phyloP scores from a whole-genome alignment of 2,329 filamentous ascomycete genomes.

The Fusarium sp. region DNA sequence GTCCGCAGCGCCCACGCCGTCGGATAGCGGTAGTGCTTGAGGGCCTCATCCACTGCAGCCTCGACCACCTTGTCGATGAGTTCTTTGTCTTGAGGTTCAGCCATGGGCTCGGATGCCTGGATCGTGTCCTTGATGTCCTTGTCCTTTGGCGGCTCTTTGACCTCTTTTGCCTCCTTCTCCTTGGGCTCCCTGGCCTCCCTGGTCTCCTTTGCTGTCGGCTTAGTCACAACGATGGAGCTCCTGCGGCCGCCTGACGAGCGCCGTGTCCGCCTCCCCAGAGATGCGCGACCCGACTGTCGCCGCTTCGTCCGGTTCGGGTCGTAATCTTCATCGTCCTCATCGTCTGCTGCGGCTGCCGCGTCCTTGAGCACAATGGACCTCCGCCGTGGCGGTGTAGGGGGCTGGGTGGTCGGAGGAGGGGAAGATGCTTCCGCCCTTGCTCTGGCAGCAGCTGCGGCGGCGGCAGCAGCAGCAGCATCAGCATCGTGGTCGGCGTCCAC shows the following conservation, averaged over 20 bases:
- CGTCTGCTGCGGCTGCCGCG: slow-evolving; percentile 47
- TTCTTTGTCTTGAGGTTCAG: slow-evolving; percentile 54
- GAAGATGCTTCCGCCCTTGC: slow-evolving; percentile 37
- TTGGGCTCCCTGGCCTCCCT: slow-evolving; percentile 22
- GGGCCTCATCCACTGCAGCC: slow-evolving; percentile 68
- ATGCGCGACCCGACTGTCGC: slow-evolving; percentile 50
- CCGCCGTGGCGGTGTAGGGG: slow-evolving; percentile 44
- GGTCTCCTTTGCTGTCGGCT: slow-evolving; percentile 30
- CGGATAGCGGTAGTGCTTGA: slow-evolving; percentile 68
- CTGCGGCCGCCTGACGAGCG: slow-evolving; percentile 40
- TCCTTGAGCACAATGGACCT: slow-evolving; percentile 42
- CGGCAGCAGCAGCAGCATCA: slow-evolving; percentile 35
- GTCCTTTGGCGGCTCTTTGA: slow-evolving; percentile 12
- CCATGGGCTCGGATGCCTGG: slow-evolving; percentile 28
- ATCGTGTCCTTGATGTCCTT: slow-evolving; percentile 30
- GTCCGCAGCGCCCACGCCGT: slow-evolving; percentile 72
- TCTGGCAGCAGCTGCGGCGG: slow-evolving; percentile 35
- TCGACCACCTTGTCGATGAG: slow-evolving; percentile 66
- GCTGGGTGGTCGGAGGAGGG: slow-evolving; percentile 37
- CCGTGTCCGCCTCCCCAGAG: slow-evolving; percentile 45
- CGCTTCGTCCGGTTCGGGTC: slow-evolving; percentile 54
- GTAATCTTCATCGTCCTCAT: slow-evolving; percentile 59
- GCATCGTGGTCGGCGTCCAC: slow-evolving; percentile 18
- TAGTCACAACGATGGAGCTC: slow-evolving; percentile 38
- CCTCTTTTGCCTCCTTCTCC: slow-evolving; percentile 21